Evolutionary conservation across 2,329 filamentous ascomycete genomes (phyloP), one percentile per base, ranked within the genome.

Genomic region (Mariannaea elegans): DNA sequence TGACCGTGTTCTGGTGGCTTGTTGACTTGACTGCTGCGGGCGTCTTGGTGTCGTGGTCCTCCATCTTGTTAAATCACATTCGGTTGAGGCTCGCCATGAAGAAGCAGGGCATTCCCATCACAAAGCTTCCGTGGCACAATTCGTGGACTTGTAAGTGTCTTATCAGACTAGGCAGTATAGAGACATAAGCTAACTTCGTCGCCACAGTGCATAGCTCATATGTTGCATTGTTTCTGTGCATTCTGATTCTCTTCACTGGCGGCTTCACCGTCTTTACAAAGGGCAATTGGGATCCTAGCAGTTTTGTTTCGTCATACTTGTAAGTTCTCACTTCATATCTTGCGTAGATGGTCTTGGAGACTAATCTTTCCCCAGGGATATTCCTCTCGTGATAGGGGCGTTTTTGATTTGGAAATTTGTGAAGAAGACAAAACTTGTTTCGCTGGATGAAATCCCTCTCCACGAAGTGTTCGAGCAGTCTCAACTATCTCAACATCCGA

Each of bases 1-100:
- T 89, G 65, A 87, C 82, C 0, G 87, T 89, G 5, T 90, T 90
- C 65, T 87, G 80, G 73, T 90, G 87, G 87, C 77, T 90, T 9
- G 80, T 89, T 12, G 78, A 85, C 51, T 71, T 90, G 38, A 89
- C 87, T 0, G 82, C 87, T 0, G 85, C 84, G 4, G 87, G 87
- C 7, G 86, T 88, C 3, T 71, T 91, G 42, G 80, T 90, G 7
- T 87, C 84, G 2, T 91, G 88, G 88, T 83, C 80, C 1, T 77
- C 81, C 0, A 86, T 89, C 59, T 69, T 86, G n/a, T 50, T 84
- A 45, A 88, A 88, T 63, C 85, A 89, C 63, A 83, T 87, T 32
- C 80, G 87, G 12, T 67, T 90, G 36, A 76, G 82, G 42, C 72
- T 80, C 36, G 86, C 85, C 0, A 76, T 88, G 73, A 79, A 80